Evolutionary conservation across 108 stramenopile genomes (phyloP).

Genomic region (Heterococcus sp.): DNA sequence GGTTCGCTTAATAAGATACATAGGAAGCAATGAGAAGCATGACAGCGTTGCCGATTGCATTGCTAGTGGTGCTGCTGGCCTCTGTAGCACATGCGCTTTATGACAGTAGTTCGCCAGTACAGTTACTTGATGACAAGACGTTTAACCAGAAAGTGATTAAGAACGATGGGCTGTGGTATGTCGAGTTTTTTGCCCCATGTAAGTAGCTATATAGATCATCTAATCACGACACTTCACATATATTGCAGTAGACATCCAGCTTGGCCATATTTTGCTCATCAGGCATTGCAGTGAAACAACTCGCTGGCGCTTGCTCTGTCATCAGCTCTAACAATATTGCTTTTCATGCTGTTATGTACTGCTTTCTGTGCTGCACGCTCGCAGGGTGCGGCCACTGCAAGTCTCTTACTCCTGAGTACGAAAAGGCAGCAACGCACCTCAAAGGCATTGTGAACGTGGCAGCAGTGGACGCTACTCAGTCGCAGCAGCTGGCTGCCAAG

Average conservation of each 20-base stretch:
- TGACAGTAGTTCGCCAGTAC: background rate
- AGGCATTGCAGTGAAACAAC: background rate
- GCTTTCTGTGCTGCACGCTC: background rate
- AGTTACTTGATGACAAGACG: constrained; percentile 22
- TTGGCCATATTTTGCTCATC: background rate
- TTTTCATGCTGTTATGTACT: background rate
- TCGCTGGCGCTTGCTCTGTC: background rate
- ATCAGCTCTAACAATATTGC: background rate
- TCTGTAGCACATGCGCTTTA: background rate
- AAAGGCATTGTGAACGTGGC: constrained; percentile 56
- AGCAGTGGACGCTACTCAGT: constrained; percentile 47
- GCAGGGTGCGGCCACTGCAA: constrained; percentile 53
- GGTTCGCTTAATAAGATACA: too few species aligned
- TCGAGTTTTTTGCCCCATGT: constrained; percentile 66
- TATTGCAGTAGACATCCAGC: background rate
- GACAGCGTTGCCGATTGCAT: too few species aligned
- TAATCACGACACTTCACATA: constrained; percentile 21
- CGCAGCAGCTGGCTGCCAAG: constrained; percentile 12
- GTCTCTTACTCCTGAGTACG: constrained; percentile 46
- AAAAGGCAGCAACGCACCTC: constrained; percentile 47
- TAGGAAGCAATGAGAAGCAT: too few species aligned
- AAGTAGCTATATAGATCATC: background rate
- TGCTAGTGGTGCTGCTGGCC: constrained; percentile 1
- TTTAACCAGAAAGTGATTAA: constrained; percentile 55
- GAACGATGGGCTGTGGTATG: constrained; percentile 54